Base-by-base conservation (phyloP, 1,139 yeast species). In the Candida sp. region DNA sequence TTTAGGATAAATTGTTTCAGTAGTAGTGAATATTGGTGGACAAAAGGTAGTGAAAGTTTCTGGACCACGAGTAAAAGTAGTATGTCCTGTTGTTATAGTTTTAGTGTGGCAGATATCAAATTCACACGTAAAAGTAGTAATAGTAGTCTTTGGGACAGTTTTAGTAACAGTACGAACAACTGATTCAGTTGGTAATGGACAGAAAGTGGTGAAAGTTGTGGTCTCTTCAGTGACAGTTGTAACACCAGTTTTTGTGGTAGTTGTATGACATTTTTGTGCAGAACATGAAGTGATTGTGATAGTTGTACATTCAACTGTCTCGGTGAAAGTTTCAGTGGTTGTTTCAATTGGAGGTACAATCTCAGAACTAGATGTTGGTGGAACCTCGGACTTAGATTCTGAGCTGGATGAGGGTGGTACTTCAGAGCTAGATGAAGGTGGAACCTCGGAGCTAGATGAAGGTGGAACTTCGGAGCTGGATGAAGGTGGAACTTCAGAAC, bases 241-340 rank as follows among this genome's bases (percentile, higher is more conserved):
- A 8, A 38, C 39, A 37, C 32, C 15, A 33, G 41, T 36, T 15
- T 35, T 21, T 19, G 37, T 40, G 21, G 40, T 22, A 9, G 25
- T 30, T 12, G 44, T 39, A 21, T 32, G 27, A 11, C 35, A 34
- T 22, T 36, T 15, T 37, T 44, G 39, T 23, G 36, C 21, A 32
- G 45, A 40, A 4, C 39, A 19, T 35, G 42, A 36, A 4, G 39
- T 25, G 29, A 25, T 25, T 6, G 29, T 25, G 29, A 25, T 38
- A 21, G 45, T 30, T 21, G 50, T 50, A 37, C 29, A 25, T 25
- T 59, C 59, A 45, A 63, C 59, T 36, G 70, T 61, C 49, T 61
- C 54, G 30, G 60, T 25, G 9, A 6, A 25, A 6, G 32, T n/a
- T 7, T 35, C 30, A 21, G 29, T 6, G 22, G 22, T n/a, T n/a